These are phyloP conservation scores for Zychaea mexicana DNA, from an alignment of 371 early-diverging fungal genomes.

Conservation along the genomic window DNA sequence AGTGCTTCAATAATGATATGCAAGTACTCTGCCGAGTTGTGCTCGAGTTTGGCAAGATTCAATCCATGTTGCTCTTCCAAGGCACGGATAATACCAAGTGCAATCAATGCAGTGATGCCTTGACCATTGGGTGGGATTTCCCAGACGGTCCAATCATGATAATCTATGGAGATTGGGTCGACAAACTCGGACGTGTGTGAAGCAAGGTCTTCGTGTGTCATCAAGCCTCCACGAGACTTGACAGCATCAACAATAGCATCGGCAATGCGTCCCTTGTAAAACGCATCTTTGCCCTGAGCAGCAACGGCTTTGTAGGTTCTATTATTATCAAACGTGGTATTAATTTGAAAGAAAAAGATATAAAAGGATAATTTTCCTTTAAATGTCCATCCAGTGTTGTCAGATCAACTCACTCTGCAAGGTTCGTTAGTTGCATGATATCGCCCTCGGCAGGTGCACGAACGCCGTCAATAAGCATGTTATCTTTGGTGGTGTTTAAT, in stretches of 20 bases:
- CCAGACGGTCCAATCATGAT: constrained; percentile 64
- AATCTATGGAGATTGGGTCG: constrained; percentile 70
- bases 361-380: too few species aligned
- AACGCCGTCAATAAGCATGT: constrained; percentile 60
- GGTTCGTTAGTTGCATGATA: constrained; percentile 58
- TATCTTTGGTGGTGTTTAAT: constrained; percentile 46
- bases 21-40: constrained; percentile 65
- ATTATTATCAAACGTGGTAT: background rate
- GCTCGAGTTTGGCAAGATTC: constrained; percentile 43
- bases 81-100: constrained; percentile 70
- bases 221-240: constrained; percentile 65
- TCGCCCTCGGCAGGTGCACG: constrained; percentile 69
- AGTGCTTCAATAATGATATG: constrained; percentile 72
- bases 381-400: too few species aligned
- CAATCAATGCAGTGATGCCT: constrained; percentile 74
- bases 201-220: constrained; percentile 76
- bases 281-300: constrained; percentile 67
- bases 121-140: constrained; percentile 85
- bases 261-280: constrained; percentile 83
- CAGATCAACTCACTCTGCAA: constrained; percentile 56
- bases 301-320: constrained; percentile 69
- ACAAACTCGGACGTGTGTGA: constrained; percentile 59
- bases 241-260: constrained; percentile 71
- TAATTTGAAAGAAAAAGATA: background rate
- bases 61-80: constrained; percentile 51